Evolutionary conservation across 1,284 basidiomycete species (phyloP).

Genomic region (Grifola frondosa): DNA sequence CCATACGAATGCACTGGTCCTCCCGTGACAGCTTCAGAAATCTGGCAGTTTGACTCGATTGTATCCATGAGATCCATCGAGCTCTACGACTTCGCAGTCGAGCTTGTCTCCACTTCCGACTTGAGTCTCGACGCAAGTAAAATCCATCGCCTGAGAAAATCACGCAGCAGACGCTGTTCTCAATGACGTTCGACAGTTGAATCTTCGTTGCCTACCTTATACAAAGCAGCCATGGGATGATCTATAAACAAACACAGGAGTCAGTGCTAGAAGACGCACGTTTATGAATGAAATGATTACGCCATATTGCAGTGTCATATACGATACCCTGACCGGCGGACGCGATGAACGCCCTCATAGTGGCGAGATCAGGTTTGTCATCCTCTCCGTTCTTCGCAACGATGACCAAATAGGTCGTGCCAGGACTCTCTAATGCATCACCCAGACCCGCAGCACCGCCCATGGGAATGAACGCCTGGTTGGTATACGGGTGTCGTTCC

Average conservation of each 20-base stretch:
- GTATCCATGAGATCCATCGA: conserved; percentile 39
- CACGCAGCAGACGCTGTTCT: neutral
- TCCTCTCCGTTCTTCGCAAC: conserved; percentile 77
- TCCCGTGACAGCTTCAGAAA: neutral
- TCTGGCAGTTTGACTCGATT: conserved; percentile 39
- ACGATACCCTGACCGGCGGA: conserved; percentile 79
- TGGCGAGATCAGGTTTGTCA: conserved; percentile 73
- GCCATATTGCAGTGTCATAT: conserved; percentile 84
- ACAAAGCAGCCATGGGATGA: conserved; percentile 81
- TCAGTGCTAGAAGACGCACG: conserved; percentile 7
- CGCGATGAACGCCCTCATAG: conserved; percentile 79
- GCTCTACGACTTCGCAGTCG: conserved; percentile 77
- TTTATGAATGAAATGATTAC: conserved; percentile 43
- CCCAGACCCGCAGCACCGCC: conserved; percentile 43
- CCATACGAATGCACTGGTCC: no score
- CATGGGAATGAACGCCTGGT: conserved; percentile 90
- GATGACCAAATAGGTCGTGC: conserved; percentile 73
- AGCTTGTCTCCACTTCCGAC: conserved; percentile 68
- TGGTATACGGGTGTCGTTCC: conserved; percentile 79
- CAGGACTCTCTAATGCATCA: conserved; percentile 49
- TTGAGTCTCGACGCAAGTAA: conserved; percentile 83
- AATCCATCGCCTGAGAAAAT: conserved; percentile 64
- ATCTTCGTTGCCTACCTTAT: conserved; percentile 45
- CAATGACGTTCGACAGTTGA: neutral
- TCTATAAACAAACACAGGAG: conserved; percentile 43